Evolutionary conservation across 2,329 filamentous ascomycete genomes (phyloP).

Genomic region (Ophiocordyceps camponoti-floridani): DNA sequence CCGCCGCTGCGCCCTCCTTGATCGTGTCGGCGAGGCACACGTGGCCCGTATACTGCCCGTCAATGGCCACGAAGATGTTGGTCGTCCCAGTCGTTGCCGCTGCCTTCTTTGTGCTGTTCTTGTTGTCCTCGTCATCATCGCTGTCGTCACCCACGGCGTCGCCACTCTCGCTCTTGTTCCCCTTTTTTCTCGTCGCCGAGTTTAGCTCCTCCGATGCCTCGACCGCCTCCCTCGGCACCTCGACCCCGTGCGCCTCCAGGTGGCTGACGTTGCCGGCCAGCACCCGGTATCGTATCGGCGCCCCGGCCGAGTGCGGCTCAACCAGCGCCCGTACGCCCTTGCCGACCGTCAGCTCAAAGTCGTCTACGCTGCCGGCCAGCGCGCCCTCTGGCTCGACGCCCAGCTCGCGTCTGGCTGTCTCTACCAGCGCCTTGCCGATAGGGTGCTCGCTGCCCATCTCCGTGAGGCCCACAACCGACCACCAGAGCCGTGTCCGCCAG

Average conservation of each 20-base stretch:
- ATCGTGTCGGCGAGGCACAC: conserved; percentile 78
- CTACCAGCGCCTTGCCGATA: conserved; percentile 74
- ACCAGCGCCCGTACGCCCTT: conserved; percentile 70
- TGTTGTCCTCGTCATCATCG: too few relatives aligned
- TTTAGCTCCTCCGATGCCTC: conserved; percentile 44
- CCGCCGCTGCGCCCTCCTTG: conserved; percentile 69
- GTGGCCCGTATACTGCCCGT: conserved; percentile 62
- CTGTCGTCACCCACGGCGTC: too few relatives aligned
- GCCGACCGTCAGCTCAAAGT: conserved; percentile 71
- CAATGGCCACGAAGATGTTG: conserved; percentile 80
- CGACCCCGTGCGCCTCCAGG: conserved; percentile 51
- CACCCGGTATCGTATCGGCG: conserved; percentile 58
- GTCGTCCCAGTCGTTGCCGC: conserved; percentile 46
- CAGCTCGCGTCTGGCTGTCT: conserved; percentile 58
- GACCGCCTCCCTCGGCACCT: conserved; percentile 44
- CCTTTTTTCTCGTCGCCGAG: conserved; percentile 16
- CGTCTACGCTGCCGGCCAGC: conserved; percentile 67
- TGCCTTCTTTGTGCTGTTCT: conserved; percentile 7
- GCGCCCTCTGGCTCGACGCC: conserved; percentile 52
- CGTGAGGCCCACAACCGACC: conserved; percentile 86
- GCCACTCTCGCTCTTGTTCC: conserved; percentile 11
- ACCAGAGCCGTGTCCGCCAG: conserved; percentile 65
- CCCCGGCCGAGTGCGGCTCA: conserved; percentile 52
- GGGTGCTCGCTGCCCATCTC: conserved; percentile 95
- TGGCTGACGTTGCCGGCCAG: conserved; percentile 69